These are phyloP conservation scores for Epichloe baconii DNA, from an alignment of 2,329 filamentous ascomycete species.

Conservation along the genomic window DNA sequence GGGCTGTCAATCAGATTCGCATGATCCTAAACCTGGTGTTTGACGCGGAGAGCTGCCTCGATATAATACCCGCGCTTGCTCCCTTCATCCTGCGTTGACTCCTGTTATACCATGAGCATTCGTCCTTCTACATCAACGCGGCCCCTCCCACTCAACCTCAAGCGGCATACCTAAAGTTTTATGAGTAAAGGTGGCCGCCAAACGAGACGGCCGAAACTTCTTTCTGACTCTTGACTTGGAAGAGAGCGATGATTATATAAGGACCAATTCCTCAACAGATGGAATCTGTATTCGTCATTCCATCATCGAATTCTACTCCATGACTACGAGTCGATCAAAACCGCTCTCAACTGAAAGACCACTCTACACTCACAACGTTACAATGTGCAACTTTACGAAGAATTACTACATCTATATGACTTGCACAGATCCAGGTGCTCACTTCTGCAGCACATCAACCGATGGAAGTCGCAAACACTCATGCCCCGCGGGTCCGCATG, in stretches of 20 bases:
- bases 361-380: slow-evolving; percentile 7
- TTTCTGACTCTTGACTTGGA: no score
- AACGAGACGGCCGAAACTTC: no score
- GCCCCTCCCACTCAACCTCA: no score
- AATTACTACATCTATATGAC: slow-evolving; percentile 68
- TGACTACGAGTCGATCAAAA: no score
- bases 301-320: no score
- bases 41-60: neutral
- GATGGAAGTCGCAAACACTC: slow-evolving; percentile 48
- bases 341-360: no score
- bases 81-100: neutral
- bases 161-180: no score
- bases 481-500: slow-evolving; percentile 54
- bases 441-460: slow-evolving; percentile 57
- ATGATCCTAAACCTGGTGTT: neutral
- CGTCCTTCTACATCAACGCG: no score
- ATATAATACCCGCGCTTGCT: neutral
- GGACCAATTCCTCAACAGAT: neutral
- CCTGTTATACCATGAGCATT: no score
- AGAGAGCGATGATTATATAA: no score
- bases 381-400: slow-evolving; percentile 54
- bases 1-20: neutral
- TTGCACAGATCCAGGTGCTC: slow-evolving; percentile 53
- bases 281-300: no score
- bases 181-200: no score